These are phyloP conservation scores for Sclerotinia borealis DNA, from an alignment of 2,329 filamentous ascomycete species.

Conservation along the genomic window DNA sequence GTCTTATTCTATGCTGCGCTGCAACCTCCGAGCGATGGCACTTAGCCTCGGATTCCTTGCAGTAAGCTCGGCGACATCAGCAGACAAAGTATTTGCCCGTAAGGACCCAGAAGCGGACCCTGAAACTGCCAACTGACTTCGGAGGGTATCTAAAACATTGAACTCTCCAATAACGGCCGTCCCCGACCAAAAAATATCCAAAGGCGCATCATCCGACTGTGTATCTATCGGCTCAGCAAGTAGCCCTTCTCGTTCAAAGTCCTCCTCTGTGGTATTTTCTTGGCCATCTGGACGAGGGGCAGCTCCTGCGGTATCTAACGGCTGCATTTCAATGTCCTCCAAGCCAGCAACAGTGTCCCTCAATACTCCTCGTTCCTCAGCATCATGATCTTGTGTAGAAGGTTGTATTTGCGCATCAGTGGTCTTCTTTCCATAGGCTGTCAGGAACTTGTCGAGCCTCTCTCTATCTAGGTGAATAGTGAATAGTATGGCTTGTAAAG, in stretches of 20 bases:
- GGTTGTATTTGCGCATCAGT: background rate
- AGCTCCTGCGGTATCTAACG: slow-evolving; percentile 13
- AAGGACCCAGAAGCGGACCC: slow-evolving; percentile 25
- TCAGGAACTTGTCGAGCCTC: slow-evolving; percentile 39
- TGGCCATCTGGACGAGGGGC: background rate
- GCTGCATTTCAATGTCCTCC: slow-evolving; percentile 30
- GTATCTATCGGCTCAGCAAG: slow-evolving; percentile 18
- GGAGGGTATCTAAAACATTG: slow-evolving; percentile 30
- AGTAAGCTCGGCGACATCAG: slow-evolving; percentile 24
- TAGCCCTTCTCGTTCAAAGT: slow-evolving; percentile 19
- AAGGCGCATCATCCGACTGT: slow-evolving; percentile 23
- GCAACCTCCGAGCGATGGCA: slow-evolving; percentile 24
- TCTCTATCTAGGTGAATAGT: slow-evolving; percentile 56
- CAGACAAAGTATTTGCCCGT: slow-evolving; percentile 28
- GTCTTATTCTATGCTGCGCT: slow-evolving; percentile 21
- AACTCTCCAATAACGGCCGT: slow-evolving; percentile 31
- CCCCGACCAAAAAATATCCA: slow-evolving; percentile 32
- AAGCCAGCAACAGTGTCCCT: slow-evolving; percentile 20
- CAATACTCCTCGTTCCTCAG: slow-evolving; percentile 31
- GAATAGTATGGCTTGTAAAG: slow-evolving; percentile 58
- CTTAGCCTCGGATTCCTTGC: slow-evolving; percentile 26
- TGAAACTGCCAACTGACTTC: slow-evolving; percentile 29
- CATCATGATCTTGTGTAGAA: slow-evolving; percentile 28
- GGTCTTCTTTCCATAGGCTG: slow-evolving; percentile 14
- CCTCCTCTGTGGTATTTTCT: background rate